Base-by-base conservation (phyloP, 495 filamentous ascomycete species). In the Aspergillus campestris region DNA sequence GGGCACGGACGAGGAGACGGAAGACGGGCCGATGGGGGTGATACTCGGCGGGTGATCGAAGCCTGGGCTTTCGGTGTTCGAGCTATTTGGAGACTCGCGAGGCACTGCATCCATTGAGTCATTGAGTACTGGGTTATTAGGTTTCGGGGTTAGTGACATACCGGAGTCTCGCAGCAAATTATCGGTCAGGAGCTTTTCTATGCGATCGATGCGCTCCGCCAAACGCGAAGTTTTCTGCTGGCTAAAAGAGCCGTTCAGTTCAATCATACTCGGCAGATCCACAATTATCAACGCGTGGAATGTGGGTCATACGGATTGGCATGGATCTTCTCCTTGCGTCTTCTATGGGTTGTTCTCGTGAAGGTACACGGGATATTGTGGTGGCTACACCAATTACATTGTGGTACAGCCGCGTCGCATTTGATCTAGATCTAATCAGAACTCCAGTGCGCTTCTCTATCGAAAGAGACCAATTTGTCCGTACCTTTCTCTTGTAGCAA, bases 351-450 rank as follows among this genome's bases (percentile, higher is more conserved):
- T 1, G 61, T 55, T 24, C 71, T 58, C 37, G 66, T 59, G 47
- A 72, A 75, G 1, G 72, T 74, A 54, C 74, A 77, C 10, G 65
- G 50, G 4, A 69, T 61, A 40, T 67, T 58, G 48, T 77, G 74
- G 50, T 76, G 71, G 41, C 60, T 64, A 44, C 74, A 77, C 74
- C 74, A 77, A 53, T 77, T 71, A 59, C 74, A 77, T 40, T 62
- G 46, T 4, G 65, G 64, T 3, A 57, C 34, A 7, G 57, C 65
- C 8, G 57, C 60, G 45, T 77, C 74, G 45, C 74, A 77, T 67
- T 74, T 73, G 41, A 77, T 77, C 72, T 77, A 41, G n/a, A 40
- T 24, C 18, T 3, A 0, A 10, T 7, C 18, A 41, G 11, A 40
- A 44, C 28, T 34, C 40, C 18, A 47, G 8, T n/a, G 12, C 30